Evolutionary conservation across 1,284 basidiomycete species (phyloP), one percentile per base, ranked within the genome.

Genomic region (Cryptococcus jaspeensis): DNA sequence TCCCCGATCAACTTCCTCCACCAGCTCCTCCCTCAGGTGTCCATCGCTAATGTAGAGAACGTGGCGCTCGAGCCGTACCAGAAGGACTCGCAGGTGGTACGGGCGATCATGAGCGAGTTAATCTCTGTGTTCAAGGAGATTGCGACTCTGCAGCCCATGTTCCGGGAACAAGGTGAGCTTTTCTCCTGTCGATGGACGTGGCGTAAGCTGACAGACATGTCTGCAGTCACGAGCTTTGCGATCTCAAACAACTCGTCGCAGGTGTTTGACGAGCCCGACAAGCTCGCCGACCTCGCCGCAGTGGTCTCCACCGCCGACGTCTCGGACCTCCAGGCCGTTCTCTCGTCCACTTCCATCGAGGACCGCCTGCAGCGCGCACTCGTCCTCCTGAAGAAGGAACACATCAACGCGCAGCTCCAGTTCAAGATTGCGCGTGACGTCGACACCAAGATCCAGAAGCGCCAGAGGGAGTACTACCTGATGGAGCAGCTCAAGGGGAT

Each of bases 401-500:
- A 98, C 38, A 96, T 98, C 79, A 98, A 97, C 69, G 93, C 93
- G 0, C 92, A 98, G 75, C 80, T 98, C 45, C 95, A 98, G 79
- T 88, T 85, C 75, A 97, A 97, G 80, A 90, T 99, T 59, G 88
- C 89, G 13, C 85, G 91, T 41, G 95, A 99, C 67, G 93, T 99
- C 22, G 93, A 99, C 74, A 85, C 81, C 80, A 97, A 97, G 82
- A 97, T 99, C 61, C 92, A 92, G 49, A 98, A 98, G 78, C 84
- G 94, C 15, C 95, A 99, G 75, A 83, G 94, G 58, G 96, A 99
- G 80, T 98, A 96, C 74, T 98, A 96, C 78, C 82, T 99, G 57
- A 94, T 92, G 89, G 96, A 99, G 77, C 96, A 99, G 79, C 84
- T 99, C 61, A 97, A 96, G 79, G 93, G 92, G 1, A 99, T 99